Evolutionary conservation across 805 yeast genomes (phyloP).

Genomic region (Isabelozyma gotoi): DNA sequence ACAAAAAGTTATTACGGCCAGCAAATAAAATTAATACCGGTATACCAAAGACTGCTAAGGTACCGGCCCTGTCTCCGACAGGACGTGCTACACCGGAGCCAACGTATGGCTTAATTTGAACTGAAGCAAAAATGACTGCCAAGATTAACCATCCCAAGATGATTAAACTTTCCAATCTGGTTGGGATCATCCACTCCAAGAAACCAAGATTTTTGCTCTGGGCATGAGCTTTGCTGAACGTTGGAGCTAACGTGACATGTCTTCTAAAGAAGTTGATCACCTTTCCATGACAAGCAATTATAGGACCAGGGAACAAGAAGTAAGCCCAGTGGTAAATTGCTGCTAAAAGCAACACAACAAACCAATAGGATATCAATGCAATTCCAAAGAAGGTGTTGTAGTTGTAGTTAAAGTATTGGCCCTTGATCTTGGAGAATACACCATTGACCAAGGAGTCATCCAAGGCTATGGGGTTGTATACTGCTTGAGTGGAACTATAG

Average conservation of each 20-base stretch:
- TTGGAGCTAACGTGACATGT: constrained; percentile 8
- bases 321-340: constrained; percentile 27
- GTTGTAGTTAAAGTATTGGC: constrained; percentile 37
- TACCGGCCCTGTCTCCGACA: constrained; percentile 55
- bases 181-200: constrained; percentile 41
- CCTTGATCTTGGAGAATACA: constrained; percentile 20
- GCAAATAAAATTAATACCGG: constrained; percentile 66
- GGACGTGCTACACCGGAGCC: constrained; percentile 33
- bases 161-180: constrained; percentile 50
- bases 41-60: constrained; percentile 49
- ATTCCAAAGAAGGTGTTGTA: constrained; percentile 30
- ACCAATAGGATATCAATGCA: constrained; percentile 29
- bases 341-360: constrained; percentile 28
- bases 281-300: constrained; percentile 27
- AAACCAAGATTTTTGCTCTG: constrained; percentile 15
- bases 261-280: constrained; percentile 21
- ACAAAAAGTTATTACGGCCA: constrained; percentile 70
- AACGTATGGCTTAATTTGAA: constrained; percentile 18
- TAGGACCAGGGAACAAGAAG: constrained; percentile 21
- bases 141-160: constrained; percentile 39
- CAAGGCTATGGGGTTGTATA: constrained; percentile 37
- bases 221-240: constrained; percentile 17
- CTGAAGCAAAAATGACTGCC: constrained; percentile 24
- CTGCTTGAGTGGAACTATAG: constrained; percentile 23
- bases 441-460: constrained; percentile 21